Base-by-base conservation (phyloP, 2,329 filamentous ascomycete species). In the Verticillium albo-atrum region DNA sequence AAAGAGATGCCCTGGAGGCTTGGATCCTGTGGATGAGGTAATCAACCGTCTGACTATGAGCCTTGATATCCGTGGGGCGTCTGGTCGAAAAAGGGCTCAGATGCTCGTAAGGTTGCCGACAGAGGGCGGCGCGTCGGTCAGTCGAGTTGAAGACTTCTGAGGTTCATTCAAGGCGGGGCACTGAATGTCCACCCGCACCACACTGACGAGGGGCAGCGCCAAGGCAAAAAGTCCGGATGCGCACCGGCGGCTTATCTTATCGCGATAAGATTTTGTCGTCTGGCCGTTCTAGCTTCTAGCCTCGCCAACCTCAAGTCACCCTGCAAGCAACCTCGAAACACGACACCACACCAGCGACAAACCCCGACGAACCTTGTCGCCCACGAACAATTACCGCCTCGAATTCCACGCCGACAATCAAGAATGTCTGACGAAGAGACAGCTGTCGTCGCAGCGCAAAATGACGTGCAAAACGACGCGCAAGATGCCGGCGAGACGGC, bases 401-500 rank as follows among this genome's bases (percentile, higher is more conserved):
- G 20, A 20, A n/a, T 47, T 9, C n/a, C 6, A 12, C 10, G n/a
- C 5, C 42, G 4, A 12, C 12, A 3, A 5, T n/a, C 23, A 15
- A 53, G 20, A 10, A 64, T 64, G 62, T 58, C 62, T n/a, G 62
- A 61, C 47, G 54, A 58, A 50, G 51, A 52, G 23, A 54, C 37
- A 1, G 32, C 55, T n/a, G 54, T 56, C 32, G 61, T 35, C n/a
- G 57, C 42, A 7, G 62, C 62, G 42, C 64, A 66, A 23, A 66
- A 74, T 35, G 66, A 65, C 23, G 54, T 20, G 12, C 47, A 63
- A 23, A 66, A 74, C 37, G 66, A 65, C 23, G 54, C 25, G 12
- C 47, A 63, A 26, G 64, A 62, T n/a, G 65, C 69, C 17, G 66
- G 68, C 7, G 65, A 68, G 51, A 64, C 73, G 65, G 72, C 73